Base-by-base conservation (phyloP, 768 basidiomycete genomes). In the Boletus rubropictus region DNA sequence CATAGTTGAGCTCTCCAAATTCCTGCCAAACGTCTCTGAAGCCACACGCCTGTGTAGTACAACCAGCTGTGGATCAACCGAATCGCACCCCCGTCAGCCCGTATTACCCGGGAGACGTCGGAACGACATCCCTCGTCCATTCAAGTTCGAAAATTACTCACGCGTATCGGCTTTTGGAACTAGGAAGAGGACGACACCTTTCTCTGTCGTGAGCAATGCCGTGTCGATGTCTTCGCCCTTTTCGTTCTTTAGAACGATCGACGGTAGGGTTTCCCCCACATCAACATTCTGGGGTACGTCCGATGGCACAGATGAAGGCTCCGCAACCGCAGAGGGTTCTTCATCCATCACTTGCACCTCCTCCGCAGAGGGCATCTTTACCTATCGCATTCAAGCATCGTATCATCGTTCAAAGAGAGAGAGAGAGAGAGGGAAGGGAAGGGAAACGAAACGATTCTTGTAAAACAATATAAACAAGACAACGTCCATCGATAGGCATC, bases 11-110 rank as follows among this genome's bases (percentile, higher is more conserved):
- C 5, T 78, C 69, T 3, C 77, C 72, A 64, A 94, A 94, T 53
- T 88, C 84, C 5, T 82, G 77, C 63, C 86, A 89, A 43, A 72
- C 73, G 62, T 97, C 93, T 17, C 91, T 77, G 75, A 88, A 98
- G 4, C 84, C 87, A 62, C 94, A 97, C 0, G 94, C 93, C 64
- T 97, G 93, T 29, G 70, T 84, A 3, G 92, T 97, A 70, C 94
- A 96, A 27, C 94, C 92, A 44, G 86, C 87, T 89, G 51, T 8
- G 17, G 31, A n/a, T 21, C 32, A 12, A 51, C 45, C 22, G 24
- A 18, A 33, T 24, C 22, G 3, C 29, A 33, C 35, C 9, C n/a
- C 15, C 49, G 47, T 48, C 47, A 48, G 52, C 38, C 29, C 33
- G 9, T n/a, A 28, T 27, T 29, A 12, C 48, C 29, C 35, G 22